Percentiles rank a stretch among this genome's conserved stretches.
These are phyloP conservation scores for Cercospora sp. DNA, from an alignment of 2,329 filamentous ascomycete species.

Conservation along the genomic window DNA sequence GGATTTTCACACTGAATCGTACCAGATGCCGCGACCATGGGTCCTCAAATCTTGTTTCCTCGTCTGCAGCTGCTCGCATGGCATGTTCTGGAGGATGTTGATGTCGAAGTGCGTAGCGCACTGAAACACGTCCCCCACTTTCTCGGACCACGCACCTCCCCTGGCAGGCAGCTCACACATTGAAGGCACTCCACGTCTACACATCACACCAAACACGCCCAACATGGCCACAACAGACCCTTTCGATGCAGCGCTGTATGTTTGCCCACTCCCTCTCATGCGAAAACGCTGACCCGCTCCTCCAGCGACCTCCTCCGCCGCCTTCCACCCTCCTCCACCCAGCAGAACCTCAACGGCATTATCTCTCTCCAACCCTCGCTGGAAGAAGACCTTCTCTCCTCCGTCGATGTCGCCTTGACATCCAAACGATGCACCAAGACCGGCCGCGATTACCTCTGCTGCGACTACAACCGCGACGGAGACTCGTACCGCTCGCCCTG, in stretches of 20 bases:
- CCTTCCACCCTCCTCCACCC: slow-evolving; percentile 90
- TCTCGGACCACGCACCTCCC: slow-evolving; percentile 3
- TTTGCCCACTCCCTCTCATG: background rate
- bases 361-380: slow-evolving; percentile 86
- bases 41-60: too few species aligned
- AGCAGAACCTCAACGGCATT: slow-evolving; percentile 83
- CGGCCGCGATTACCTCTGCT: slow-evolving; percentile 93
- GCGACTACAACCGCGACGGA: slow-evolving; percentile 99
- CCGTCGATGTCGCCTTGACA: slow-evolving; percentile 91
- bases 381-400: slow-evolving; percentile 95
- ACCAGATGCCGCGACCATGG: background rate
- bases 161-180: background rate
- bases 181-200: background rate
- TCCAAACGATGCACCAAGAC: slow-evolving; percentile 83
- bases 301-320: slow-evolving; percentile 93
- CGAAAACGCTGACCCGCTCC: slow-evolving; percentile 16
- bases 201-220: background rate
- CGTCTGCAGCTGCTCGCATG: too few species aligned
- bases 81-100: background rate
- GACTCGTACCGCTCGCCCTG: slow-evolving; percentile 98
- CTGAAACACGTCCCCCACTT: slow-evolving; percentile 1
- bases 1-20: background rate
- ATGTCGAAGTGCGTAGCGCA: background rate
- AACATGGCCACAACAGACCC: slow-evolving; percentile 55
- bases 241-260: slow-evolving; percentile 76